Base-by-base conservation (phyloP, 495 filamentous ascomycete species). In the Aspergillus heteromorphus region DNA sequence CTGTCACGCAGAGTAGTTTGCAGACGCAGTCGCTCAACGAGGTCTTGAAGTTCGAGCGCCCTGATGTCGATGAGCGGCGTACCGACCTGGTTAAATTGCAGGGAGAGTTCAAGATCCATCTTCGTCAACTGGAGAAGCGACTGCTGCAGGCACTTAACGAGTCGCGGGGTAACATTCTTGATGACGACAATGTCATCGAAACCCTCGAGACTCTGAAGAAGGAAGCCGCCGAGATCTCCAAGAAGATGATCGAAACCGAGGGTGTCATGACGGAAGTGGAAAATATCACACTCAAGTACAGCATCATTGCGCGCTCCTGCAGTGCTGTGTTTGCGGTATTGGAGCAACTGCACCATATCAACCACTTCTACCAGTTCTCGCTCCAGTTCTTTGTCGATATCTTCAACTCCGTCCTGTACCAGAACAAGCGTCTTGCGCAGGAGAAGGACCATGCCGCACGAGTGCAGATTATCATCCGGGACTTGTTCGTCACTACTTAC, bases 361-460 rank as follows among this genome's bases (percentile, higher is more conserved):
- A 99, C 66, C 95, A 97, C 76, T 97, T 97, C 76, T 99, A 99
- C 68, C 93, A 97, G 62, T 97, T 99, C 79, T 97, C 95, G 18
- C 79, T 99, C 45, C 91, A 96, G 73, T 98, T 92, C 72, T 99
- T 99, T 69, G 80, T 93, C 14, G 89, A 96, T 63, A 99, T 99
- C 59, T 97, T 99, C 81, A 84, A 95, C 65, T 85, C 88, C 0
- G 92, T 99, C 31, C 81, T 99, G 17, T 87, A 87, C 61, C 78
- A 83, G 51, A 93, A 93, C 70, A 87, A 87, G 61, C 80, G 81
- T 21, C 79, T 95, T 48, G 79, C 82, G 6, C 77, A 75, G 31
- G 85, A 90, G 68, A 85, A 77, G 52, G 87, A 93, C 57, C 83
- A 92, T 66, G 80, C 88, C 51, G 73, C 74, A 5, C 85, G 95